Base-by-base conservation (phyloP, 1,284 basidiomycete genomes). In the Ceratobasidium theobromae region DNA sequence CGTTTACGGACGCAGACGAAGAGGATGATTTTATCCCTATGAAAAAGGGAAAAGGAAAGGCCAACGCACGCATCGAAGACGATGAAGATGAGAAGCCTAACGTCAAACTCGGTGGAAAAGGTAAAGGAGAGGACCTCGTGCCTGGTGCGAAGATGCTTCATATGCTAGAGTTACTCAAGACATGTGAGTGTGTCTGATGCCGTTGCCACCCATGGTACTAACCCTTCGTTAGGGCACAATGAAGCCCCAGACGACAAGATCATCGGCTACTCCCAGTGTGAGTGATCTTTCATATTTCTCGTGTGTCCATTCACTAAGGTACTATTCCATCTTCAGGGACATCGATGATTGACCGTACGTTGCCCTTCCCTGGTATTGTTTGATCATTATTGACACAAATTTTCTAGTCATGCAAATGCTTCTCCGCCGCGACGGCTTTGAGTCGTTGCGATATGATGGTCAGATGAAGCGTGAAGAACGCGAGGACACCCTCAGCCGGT, bases 221-320 rank as follows among this genome's bases (percentile, higher is more conserved):
- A 48, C 32, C 3, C 25, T 23, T 41, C 6, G 18, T 5, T 18
- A 62, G 58, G 58, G 82, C 53, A 60, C 21, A 46, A 62, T n/a
- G 84, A 85, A n/a, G 70, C 71, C 4, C 78, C 77, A 2, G 85
- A 84, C 0, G 86, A 88, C 73, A 88, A 88, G 78, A 83, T 82
- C 1, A 88, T 88, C 43, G 79, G 81, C 40, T 88, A 85, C 74
- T 87, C 86, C 6, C 86, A 88, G 73, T 88, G 86, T 86, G 67
- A 60, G 83, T 74, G 2, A 18, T n/a, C 53, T 33, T 21, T 64
- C 5, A 32, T 18, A 16, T 55, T 9, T 27, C 27, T 11, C 48
- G 18, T 11, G 9, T 27, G 30, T 14, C 49, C 33, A 45, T 43
- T n/a, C 53, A 66, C 25, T 68, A 14, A 27, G 16, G n/a, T 12